Base-by-base conservation (phyloP, 768 basidiomycete species). In the Suillus decipiens region DNA sequence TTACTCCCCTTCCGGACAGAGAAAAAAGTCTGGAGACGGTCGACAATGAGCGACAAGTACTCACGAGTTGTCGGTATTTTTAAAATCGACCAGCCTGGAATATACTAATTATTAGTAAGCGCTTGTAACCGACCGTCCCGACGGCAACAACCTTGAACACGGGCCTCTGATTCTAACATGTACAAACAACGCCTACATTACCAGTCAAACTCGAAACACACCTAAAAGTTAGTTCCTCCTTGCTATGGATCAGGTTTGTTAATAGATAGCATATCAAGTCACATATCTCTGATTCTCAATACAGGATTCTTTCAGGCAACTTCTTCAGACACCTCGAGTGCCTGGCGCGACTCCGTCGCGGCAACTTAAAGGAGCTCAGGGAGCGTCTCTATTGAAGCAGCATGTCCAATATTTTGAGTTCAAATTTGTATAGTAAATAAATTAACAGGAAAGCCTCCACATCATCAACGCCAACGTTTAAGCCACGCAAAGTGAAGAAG, bases 401-500 rank as follows among this genome's bases (percentile, higher is more conserved):
- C 39, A 57, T 57, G 36, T 55, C 10, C 36, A n/a, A 37, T 39
- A 28, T 28, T 55, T 59, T 31, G 31, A n/a, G 42, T 14, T 43
- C 1, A 41, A 42, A 41, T 64, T 61, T 66, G 14, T 12, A 24
- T 15, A 31, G 33, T 41, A 37, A 45, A 12, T 41, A 24, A 15
- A 11, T 42, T 42, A 12, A n/a, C 61, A 85, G 84, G 61, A 86
- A 85, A 71, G 73, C 78, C 4, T 72, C 82, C 24, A 78, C 81
- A 60, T 71, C 84, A 14, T 81, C 84, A 1, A 78, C 87, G 63
- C 85, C 90, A 22, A 81, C 84, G 0, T 95, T 95, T 75, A 93
- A 93, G 69, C 93, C 93, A 12, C 82, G 93, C 57, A 92, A 89
- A 68, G 80, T 93, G 45, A 92, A 88, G 77, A 88, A 88, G 72